Evolutionary conservation across 768 basidiomycete genomes (phyloP).

Genomic region (Neoboletus magnificus): DNA sequence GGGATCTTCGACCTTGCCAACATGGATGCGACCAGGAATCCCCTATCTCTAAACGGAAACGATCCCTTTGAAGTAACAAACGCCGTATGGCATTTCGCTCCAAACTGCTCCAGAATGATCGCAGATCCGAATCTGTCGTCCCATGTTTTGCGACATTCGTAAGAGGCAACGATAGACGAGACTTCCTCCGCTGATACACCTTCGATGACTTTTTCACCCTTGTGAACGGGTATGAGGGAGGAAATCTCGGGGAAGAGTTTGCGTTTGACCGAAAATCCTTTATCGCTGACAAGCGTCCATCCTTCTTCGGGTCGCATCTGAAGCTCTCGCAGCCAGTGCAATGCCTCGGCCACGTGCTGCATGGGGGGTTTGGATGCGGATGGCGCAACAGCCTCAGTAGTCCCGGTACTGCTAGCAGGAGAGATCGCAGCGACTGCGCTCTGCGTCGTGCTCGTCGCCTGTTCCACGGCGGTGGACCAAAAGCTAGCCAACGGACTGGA

Average conservation of each 20-base stretch:
- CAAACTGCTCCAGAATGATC: conserved; percentile 70
- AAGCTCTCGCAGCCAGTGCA: conserved; percentile 75
- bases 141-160: conserved; percentile 76
- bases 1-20: conserved; percentile 55
- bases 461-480: conserved; percentile 72
- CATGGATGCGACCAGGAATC: conserved; percentile 78
- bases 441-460: conserved; percentile 69
- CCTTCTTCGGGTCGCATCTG: conserved; percentile 57
- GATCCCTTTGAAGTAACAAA: conserved; percentile 73
- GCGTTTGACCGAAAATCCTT: conserved; percentile 71
- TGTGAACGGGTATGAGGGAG: conserved; percentile 76
- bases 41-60: conserved; percentile 89
- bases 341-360: conserved; percentile 77
- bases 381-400: conserved; percentile 40
- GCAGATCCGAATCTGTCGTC: conserved; percentile 81
- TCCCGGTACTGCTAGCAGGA: conserved; percentile 40
- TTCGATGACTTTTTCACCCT: conserved; percentile 88
- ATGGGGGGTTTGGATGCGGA: conserved; percentile 66
- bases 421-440: conserved; percentile 77
- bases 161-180: conserved; percentile 64
- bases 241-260: conserved; percentile 78
- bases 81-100: conserved; percentile 65
- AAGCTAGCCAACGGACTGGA: conserved; percentile 70
- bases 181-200: conserved; percentile 93
- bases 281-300: conserved; percentile 78